These are phyloP conservation scores for Lyophyllum shimeji DNA, from an alignment of 768 basidiomycete species.

Conservation along the genomic window DNA sequence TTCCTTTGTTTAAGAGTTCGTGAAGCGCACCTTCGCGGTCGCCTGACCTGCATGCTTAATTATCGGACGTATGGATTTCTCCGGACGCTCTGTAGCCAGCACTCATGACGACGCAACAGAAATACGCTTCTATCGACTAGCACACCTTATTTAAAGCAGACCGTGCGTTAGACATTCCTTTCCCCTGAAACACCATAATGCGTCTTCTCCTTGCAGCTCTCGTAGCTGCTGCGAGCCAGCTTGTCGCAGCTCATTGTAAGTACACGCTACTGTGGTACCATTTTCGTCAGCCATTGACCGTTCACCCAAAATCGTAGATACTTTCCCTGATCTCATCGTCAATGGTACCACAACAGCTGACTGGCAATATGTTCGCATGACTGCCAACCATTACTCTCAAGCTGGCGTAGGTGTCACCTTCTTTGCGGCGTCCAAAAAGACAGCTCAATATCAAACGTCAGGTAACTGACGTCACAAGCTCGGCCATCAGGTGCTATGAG, in stretches of 20 bases:
- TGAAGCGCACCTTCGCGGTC: neutral
- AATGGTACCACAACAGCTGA: constrained; percentile 26
- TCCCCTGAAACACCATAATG: neutral
- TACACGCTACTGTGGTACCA: neutral
- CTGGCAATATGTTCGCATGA: constrained; percentile 36
- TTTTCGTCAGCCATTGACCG: neutral
- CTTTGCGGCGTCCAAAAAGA: neutral
- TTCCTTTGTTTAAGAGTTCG: neutral
- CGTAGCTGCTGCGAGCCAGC: neutral
- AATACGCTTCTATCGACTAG: neutral
- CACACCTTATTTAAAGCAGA: neutral
- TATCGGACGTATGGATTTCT: constrained; percentile 8
- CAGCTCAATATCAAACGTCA: constrained; percentile 3
- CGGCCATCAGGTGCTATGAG: constrained; percentile 36
- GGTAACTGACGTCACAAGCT: constrained; percentile 34
- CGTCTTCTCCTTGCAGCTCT: neutral
- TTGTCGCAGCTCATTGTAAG: constrained; percentile 11
- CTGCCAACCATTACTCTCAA: constrained; percentile 32
- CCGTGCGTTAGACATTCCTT: too few species aligned
- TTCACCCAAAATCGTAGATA: constrained; percentile 19
- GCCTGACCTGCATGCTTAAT: neutral
- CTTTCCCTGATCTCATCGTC: constrained; percentile 28
- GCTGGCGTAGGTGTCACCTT: constrained; percentile 25
- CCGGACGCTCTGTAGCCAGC: constrained; percentile 6
- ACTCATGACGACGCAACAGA: neutral